phyloP scores from a whole-genome alignment of 1,284 basidiomycete species.

The Ustilago shanxiensis region DNA sequence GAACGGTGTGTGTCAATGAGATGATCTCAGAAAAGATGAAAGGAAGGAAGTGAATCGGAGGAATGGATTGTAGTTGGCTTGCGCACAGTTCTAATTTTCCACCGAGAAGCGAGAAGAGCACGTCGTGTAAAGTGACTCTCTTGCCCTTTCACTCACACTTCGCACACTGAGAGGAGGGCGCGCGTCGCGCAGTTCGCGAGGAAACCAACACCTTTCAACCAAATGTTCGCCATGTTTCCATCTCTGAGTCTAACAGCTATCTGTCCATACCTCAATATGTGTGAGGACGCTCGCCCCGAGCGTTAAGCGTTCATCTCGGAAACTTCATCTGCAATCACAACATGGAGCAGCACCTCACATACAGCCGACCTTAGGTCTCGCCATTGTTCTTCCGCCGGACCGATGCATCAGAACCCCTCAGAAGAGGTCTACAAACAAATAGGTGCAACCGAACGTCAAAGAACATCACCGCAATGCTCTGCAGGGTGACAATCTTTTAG shows the following conservation, averaged over 20 bases:
- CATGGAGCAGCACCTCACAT: background rate
- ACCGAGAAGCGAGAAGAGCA: background rate
- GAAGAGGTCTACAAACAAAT: background rate
- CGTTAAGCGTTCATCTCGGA: too few species aligned
- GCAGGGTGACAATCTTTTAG: background rate
- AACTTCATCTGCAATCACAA: background rate
- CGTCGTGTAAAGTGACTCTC: conserved; percentile 24
- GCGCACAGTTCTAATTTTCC: too few species aligned
- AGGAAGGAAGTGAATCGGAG: background rate
- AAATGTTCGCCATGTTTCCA: too few species aligned
- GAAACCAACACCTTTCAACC: background rate
- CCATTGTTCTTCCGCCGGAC: too few species aligned
- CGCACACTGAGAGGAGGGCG: too few species aligned
- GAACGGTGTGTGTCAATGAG: background rate
- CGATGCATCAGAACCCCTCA: background rate
- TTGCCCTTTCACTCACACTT: background rate
- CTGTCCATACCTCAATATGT: background rate
- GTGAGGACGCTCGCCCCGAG: too few species aligned
- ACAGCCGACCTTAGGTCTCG: background rate
- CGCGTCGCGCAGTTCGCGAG: conserved; percentile 12
- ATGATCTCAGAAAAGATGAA: background rate
- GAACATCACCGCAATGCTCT: background rate
- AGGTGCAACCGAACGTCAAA: background rate
- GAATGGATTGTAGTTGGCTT: too few species aligned
- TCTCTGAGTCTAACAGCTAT: background rate